A percentile compares a stretch with the other conserved stretches of the same genome.
These are phyloP conservation scores for Chrysochromulina tobinii DNA, from an alignment of 78 protist species.

Conservation along the genomic window DNA sequence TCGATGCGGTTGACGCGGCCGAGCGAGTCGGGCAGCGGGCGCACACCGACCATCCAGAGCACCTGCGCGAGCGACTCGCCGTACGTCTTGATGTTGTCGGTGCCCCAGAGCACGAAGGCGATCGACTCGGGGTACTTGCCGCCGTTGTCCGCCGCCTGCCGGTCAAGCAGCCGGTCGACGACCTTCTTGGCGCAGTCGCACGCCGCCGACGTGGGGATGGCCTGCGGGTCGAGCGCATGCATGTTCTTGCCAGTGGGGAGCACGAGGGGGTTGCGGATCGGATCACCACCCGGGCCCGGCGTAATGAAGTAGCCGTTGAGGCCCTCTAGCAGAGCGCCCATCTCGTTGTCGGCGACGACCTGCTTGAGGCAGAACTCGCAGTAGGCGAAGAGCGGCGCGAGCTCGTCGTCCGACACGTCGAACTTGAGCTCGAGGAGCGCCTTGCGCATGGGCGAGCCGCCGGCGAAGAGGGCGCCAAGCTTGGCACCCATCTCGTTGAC, in stretches of 20 bases:
- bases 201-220: constrained; percentile 60
- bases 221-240: constrained; percentile 68
- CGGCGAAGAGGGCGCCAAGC: background rate
- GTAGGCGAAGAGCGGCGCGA: constrained; percentile 34
- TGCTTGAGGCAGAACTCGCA: constrained; percentile 59
- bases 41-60: constrained; percentile 49
- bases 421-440: background rate
- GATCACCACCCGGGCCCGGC: constrained; percentile 67
- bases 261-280: constrained; percentile 54
- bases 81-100: constrained; percentile 64
- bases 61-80: constrained; percentile 60
- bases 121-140: constrained; percentile 57
- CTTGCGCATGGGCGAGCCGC: background rate
- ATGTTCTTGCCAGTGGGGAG: constrained; percentile 65
- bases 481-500: background rate
- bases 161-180: constrained; percentile 52
- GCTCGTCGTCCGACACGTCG: background rate
- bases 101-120: constrained; percentile 58
- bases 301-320: constrained; percentile 44
- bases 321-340: constrained; percentile 38
- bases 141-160: constrained; percentile 35
- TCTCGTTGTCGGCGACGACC: constrained; percentile 63
- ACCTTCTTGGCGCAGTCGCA: constrained; percentile 56
- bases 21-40: constrained; percentile 47
- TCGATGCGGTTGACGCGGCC: constrained; percentile 58